phyloP scores from a whole-genome alignment of 345 rosid species.

The Eucalyptus urophylla region DNA sequence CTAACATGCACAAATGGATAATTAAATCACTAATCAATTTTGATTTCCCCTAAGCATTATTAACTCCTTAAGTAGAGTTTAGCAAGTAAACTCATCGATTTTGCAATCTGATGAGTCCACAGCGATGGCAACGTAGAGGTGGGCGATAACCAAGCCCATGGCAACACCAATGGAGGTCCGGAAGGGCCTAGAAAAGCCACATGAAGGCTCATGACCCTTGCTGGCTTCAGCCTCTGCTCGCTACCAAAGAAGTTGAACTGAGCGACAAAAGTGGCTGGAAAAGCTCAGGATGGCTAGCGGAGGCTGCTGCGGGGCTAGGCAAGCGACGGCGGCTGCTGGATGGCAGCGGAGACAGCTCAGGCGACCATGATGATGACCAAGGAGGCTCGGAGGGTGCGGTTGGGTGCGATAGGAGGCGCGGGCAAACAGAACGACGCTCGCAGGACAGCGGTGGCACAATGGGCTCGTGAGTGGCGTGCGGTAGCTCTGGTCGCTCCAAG shows the following conservation, averaged over 20 bases:
- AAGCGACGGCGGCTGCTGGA: rapidly evolving
- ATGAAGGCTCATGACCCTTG: too few species aligned
- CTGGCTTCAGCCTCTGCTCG: rapidly evolving
- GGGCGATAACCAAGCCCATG: too few species aligned
- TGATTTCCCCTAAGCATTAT: too few species aligned
- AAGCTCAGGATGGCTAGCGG: too few species aligned
- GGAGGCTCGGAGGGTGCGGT: rapidly evolving
- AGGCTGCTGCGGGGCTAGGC: rapidly evolving
- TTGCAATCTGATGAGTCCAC: too few species aligned
- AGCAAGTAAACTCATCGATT: too few species aligned
- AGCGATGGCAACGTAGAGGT: rapidly evolving
- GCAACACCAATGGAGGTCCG: rapidly evolving
- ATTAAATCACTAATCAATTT: too few species aligned
- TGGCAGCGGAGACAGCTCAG: rapidly evolving
- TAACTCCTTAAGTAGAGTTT: too few species aligned
- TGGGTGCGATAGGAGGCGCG: rapidly evolving
- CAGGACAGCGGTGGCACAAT: rapidly evolving
- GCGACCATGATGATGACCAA: rapidly evolving
- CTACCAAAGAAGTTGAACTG: rapidly evolving
- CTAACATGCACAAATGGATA: too few species aligned
- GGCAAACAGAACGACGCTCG: rapidly evolving
- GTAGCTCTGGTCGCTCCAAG: rapidly evolving
- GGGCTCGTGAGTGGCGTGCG: rapidly evolving
- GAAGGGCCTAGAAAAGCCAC: rapidly evolving
- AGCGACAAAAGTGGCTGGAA: rapidly evolving